Conservation (phyloP, 2,329 filamentous ascomycete species). For the Macrophomina tecta region DNA sequence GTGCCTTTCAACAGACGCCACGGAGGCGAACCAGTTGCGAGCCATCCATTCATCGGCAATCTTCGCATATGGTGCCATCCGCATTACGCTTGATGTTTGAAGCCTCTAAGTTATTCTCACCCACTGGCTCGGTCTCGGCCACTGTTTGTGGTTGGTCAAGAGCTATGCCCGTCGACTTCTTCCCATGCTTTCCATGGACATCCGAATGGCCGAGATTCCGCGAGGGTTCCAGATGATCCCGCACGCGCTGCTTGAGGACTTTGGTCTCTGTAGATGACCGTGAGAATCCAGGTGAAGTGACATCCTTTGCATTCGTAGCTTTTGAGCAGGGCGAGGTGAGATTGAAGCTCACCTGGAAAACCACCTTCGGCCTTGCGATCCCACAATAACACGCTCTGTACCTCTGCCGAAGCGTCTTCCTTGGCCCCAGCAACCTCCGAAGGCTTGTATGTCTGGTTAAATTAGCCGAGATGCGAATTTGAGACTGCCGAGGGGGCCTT, state of each 20-base stretch:
- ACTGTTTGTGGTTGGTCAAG: neutral
- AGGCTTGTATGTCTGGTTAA: conserved; percentile 10
- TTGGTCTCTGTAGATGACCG: conserved; percentile 69
- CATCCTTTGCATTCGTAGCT: too few relatives aligned
- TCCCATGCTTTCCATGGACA: conserved; percentile 45
- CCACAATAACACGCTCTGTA: conserved; percentile 72
- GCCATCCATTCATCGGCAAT: conserved; percentile 38
- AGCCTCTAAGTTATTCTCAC: conserved; percentile 12
- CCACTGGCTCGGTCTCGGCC: neutral
- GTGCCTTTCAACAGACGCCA: too few relatives aligned
- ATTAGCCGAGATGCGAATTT: neutral
- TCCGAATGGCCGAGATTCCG: conserved; percentile 77
- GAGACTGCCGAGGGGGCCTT: neutral
- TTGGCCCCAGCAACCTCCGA: conserved; percentile 13
- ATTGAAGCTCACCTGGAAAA: conserved; percentile 69
- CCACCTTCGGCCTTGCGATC: conserved; percentile 85
- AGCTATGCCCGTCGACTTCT: neutral
- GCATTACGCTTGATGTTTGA: conserved; percentile 38
- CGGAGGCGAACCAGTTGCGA: too few relatives aligned
- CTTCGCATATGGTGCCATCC: conserved; percentile 46
- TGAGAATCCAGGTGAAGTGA: conserved; percentile 14
- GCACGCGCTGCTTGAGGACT: conserved; percentile 81
- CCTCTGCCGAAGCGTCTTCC: conserved; percentile 33
- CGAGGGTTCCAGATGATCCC: conserved; percentile 80
- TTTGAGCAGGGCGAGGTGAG: too few relatives aligned